phyloP scores from a whole-genome alignment of 1,284 basidiomycete genomes.

The Sanguinoderma infundibulare region DNA sequence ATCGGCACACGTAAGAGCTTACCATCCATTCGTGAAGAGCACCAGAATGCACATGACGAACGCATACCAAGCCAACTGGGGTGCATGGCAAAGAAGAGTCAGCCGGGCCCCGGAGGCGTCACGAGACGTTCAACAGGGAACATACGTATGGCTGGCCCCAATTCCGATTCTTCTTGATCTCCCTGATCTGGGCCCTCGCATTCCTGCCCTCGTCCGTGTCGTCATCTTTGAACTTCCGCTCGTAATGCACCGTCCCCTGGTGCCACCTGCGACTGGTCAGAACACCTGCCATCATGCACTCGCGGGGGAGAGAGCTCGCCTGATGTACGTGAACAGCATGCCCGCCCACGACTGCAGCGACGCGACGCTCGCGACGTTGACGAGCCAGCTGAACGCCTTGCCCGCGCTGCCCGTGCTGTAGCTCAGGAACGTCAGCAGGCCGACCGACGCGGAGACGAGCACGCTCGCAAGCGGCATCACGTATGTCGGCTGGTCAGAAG shows the following conservation, averaged over 20 bases:
- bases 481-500: conserved; percentile 10
- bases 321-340: conserved; percentile 37
- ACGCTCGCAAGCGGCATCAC: conserved; percentile 34
- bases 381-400: conserved; percentile 32
- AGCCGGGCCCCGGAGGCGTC: not conserved
- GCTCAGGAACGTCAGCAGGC: conserved; percentile 31
- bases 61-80: conserved; percentile 34
- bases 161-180: conserved; percentile 32
- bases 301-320: conserved; percentile 18
- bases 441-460: conserved; percentile 31
- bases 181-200: conserved; percentile 25
- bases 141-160: conserved; percentile 34
- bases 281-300: too few relatives aligned
- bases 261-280: conserved; percentile 26
- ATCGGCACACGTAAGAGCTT: not conserved
- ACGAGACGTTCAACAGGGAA: not conserved
- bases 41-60: conserved; percentile 32
- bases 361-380: conserved; percentile 33
- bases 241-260: conserved; percentile 32
- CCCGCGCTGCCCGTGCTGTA: conserved; percentile 17
- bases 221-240: conserved; percentile 23
- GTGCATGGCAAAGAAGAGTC: not conserved
- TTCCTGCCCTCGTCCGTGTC: conserved; percentile 5
- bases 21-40: conserved; percentile 36
- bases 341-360: conserved; percentile 36